phyloP scores from a whole-genome alignment of 257 asterid species.

The Solanum dulcamara region DNA sequence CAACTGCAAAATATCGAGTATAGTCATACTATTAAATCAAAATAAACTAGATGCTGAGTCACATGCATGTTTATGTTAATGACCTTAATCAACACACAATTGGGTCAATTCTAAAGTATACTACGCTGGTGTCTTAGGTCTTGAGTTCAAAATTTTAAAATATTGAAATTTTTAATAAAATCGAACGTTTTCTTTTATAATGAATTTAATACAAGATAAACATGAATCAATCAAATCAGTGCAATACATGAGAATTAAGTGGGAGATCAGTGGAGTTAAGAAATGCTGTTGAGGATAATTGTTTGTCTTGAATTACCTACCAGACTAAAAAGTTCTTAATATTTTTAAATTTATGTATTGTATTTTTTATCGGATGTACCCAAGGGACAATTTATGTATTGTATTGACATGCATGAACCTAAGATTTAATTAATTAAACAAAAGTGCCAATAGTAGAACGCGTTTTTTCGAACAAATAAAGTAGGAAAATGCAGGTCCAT shows the following conservation, averaged over 20 bases:
- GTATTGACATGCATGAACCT: not conserved
- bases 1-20: not conserved
- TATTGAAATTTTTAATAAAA: fast-evolving
- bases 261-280: not conserved
- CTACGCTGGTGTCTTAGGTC: too few species aligned
- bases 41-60: not conserved
- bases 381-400: not conserved
- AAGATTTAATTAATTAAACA: not conserved
- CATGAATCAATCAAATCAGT: fast-evolving
- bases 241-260: not conserved
- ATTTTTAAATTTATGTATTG: not conserved
- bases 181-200: fast-evolving
- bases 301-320: not conserved
- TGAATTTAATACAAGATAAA: fast-evolving
- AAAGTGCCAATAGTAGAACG: not conserved
- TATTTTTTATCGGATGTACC: too few species aligned
- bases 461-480: not conserved
- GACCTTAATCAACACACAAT: not conserved
- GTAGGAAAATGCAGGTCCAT: not conserved
- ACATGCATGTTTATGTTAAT: not conserved
- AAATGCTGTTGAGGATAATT: not conserved
- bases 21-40: not conserved
- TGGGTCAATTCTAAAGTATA: not conserved
- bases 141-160: fast-evolving
- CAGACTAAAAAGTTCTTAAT: not conserved